Evolutionary conservation across 169 alveolate species (phyloP), one percentile per base, ranked within the genome.

Genomic region (Eimeria sp.): DNA sequence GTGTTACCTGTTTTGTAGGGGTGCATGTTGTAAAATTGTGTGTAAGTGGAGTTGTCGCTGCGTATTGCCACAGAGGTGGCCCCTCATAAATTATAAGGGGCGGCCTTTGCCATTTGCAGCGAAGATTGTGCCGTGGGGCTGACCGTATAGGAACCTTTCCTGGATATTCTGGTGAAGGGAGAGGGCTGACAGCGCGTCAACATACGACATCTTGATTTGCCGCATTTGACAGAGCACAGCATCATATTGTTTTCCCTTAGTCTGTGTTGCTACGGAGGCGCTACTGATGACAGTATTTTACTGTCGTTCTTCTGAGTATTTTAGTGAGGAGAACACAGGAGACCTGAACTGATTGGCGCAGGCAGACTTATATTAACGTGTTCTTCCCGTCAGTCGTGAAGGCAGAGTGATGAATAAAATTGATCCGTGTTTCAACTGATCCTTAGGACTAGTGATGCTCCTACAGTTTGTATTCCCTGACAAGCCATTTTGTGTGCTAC

Each of bases 51-150:
- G 10, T 1, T 20, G 43, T 10, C 83, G 66, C 43, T 64, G 82
- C 80, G 68, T 10, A 52, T 52, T 89, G 71, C 60, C 95, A 72
- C 77, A 56, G 87, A 52, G 95, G 52, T n/a, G 58, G 60, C 60
- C 71, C 37, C 77, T 83, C 62, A 37, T 0, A 16, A 11, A 33
- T 18, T 27, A 89, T 13, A 52, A 40, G 85, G 78, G 89, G 23
- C 60, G 25, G 89, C 11, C 95, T 77, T 90, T 74, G 95, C 95
- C 95, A 74, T 90, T 56, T 37, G 95, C 95, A 90, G 95, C 95
- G 90, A n/a, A 76, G 76, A 74, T 16, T 30, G 20, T 27, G 77
- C 54, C 33, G 8, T 43, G 30, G n/a, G 89, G 76, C 56, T 76
- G 95, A n/a, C 82, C 95, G 90, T 37, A 90, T 74, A 90, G 95